Evolutionary conservation across 192 early-diverging fungal species (phyloP).

Genomic region (Coemansia sp.): DNA sequence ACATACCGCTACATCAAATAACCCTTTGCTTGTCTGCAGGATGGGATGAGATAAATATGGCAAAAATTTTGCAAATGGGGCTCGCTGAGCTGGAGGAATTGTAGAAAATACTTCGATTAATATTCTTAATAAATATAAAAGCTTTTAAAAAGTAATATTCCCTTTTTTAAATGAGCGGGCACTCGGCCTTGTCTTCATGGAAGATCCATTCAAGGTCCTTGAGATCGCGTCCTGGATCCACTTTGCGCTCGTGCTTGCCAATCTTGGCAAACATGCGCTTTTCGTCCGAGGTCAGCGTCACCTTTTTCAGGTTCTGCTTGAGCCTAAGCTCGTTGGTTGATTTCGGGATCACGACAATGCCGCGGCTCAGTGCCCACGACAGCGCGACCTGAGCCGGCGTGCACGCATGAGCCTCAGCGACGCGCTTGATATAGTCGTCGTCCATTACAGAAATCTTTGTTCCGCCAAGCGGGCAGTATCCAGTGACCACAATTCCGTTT

Average conservation of each 20-base stretch:
- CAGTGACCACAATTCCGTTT: conserved; percentile 72
- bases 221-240: conserved; percentile 23
- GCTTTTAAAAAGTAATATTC: neutral
- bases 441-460: conserved; percentile 33
- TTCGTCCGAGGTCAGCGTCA: conserved; percentile 35
- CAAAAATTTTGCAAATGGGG: too few species aligned
- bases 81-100: too few species aligned
- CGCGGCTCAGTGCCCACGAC: conserved; percentile 72
- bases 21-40: too few species aligned
- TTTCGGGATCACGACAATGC: conserved; percentile 79
- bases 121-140: too few species aligned
- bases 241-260: conserved; percentile 34
- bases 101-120: too few species aligned
- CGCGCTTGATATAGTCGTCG: conserved; percentile 56
- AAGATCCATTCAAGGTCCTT: conserved; percentile 48
- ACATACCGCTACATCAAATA: too few species aligned
- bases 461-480: conserved; percentile 80
- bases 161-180: conserved; percentile 39
- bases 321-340: conserved; percentile 65
- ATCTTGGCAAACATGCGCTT: conserved; percentile 30
- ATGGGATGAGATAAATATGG: too few species aligned
- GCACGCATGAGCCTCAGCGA: conserved; percentile 66
- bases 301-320: conserved; percentile 46
- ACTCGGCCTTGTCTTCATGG: conserved; percentile 37
- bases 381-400: conserved; percentile 72